These are phyloP conservation scores for Petrea volubilis DNA, from an alignment of 257 asterid genomes.

Conservation along the genomic window DNA sequence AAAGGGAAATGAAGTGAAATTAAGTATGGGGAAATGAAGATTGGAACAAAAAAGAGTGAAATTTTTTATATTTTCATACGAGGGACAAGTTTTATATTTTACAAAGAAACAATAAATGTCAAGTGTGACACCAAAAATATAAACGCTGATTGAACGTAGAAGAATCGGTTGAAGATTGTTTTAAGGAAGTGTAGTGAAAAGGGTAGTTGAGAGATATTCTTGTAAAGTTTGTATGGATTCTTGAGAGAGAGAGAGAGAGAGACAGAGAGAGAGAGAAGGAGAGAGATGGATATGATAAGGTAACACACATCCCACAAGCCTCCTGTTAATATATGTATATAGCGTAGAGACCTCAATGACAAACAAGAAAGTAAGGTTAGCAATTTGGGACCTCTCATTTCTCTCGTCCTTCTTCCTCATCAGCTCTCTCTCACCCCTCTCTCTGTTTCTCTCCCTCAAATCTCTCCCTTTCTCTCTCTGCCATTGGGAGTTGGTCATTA, in stretches of 20 bases:
- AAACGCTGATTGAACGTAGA: too few species aligned
- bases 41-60: neutral
- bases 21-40: neutral
- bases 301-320: slow-evolving; percentile 26
- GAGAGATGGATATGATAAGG: slow-evolving; percentile 47
- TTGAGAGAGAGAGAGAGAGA: too few species aligned
- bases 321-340: too few species aligned
- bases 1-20: too few species aligned
- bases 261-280: neutral
- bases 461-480: neutral
- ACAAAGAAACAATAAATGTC: too few species aligned
- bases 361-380: slow-evolving; percentile 32
- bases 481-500: neutral
- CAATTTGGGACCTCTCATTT: slow-evolving; percentile 52
- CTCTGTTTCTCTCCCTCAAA: too few species aligned
- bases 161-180: neutral
- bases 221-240: neutral
- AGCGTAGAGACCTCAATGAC: too few species aligned
- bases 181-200: neutral
- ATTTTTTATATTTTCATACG: too few species aligned
- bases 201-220: neutral
- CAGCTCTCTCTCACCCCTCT: neutral
- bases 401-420: slow-evolving; percentile 2
- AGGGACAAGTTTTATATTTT: too few species aligned
- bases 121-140: too few species aligned